Base-by-base conservation (phyloP, 805 yeast genomes). In the Candida mattraensis region DNA sequence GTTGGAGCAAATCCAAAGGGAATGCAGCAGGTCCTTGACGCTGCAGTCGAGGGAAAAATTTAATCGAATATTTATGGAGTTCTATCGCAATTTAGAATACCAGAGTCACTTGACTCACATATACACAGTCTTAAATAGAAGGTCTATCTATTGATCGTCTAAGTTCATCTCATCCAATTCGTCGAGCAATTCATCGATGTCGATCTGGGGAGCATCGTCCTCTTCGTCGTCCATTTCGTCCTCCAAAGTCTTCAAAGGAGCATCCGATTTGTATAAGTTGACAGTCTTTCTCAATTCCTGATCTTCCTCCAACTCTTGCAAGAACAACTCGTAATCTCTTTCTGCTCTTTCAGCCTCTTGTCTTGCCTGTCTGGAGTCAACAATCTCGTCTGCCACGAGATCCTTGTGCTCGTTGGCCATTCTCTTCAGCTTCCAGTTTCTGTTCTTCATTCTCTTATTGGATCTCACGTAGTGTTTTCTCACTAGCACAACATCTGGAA, bases 251-350 rank as follows among this genome's bases (percentile, higher is more conserved):
- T 56, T 54, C 44, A 51, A 10, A 53, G 53, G 34, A 35, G 48
- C 23, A 51, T 55, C 60, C 36, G 82, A 78, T 67, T 88, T 93
- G 71, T 93, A 93, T 54, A 93, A 56, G 59, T 93, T 91, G 62
- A 93, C 78, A 29, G 87, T 79, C 53, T 83, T 88, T 70, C 99
- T 84, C 60, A 93, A 75, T 60, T 93, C 99, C 37, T 80, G 80
- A 65, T 93, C 99, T 66, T 93, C 98, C 70, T 93, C 99, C 60
- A 93, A 78, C 63, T 93, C 96, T 67, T 87, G 97, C 67, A 93
- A 76, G 86, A 93, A 93, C 49, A 83, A 58, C 67, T 91, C 99
- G 68, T 87, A 93, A 66, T 91, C 99, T 63, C 78, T 81, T 66
- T 91, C 97, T 5, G 95, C 96, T 53, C 85, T 76, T 61, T 87